A percentile compares a stretch with the other conserved stretches of the same genome.
phyloP scores from a whole-genome alignment of 2,329 filamentous ascomycete species.

The Didymella pomorum region DNA sequence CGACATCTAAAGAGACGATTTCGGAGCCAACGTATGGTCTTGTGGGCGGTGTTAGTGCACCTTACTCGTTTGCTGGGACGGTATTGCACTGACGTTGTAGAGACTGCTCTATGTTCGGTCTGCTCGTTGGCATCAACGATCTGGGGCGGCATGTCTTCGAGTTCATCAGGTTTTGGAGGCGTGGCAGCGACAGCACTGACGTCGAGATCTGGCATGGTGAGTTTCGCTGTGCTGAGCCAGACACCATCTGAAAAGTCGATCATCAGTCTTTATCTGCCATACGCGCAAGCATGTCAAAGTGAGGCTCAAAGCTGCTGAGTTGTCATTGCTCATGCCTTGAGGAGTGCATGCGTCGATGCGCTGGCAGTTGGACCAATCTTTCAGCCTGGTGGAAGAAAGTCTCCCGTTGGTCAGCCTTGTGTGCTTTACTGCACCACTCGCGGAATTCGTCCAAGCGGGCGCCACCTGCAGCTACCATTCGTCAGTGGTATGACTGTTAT shows the following conservation, averaged over 20 bases:
- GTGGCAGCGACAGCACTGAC: not conserved
- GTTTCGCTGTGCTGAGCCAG: not conserved
- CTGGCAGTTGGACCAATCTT: slow-evolving; percentile 28
- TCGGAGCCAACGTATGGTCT: slow-evolving; percentile 8
- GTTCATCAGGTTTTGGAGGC: not conserved
- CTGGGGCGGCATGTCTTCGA: not conserved
- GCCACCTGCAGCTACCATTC: not conserved
- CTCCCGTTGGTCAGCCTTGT: slow-evolving; percentile 36
- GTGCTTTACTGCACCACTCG: slow-evolving; percentile 13
- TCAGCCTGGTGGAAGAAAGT: slow-evolving; percentile 33
- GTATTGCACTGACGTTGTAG: slow-evolving; percentile 1
- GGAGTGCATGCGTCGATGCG: slow-evolving; percentile 34
- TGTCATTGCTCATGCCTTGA: slow-evolving; percentile 24
- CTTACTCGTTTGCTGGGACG: not conserved
- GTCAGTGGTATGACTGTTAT: not conserved
- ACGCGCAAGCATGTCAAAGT: slow-evolving; percentile 2
- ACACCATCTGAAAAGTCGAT: not conserved
- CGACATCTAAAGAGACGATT: slow-evolving; percentile 27
- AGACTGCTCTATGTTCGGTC: no score
- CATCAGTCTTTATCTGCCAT: not conserved
- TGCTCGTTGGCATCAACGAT: not conserved
- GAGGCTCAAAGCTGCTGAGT: slow-evolving; percentile 35
- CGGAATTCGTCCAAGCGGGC: not conserved
- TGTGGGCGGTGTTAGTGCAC: no score
- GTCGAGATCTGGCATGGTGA: not conserved